phyloP scores from a whole-genome alignment of 2,329 filamentous ascomycete genomes.

The Fusarium redolens region DNA sequence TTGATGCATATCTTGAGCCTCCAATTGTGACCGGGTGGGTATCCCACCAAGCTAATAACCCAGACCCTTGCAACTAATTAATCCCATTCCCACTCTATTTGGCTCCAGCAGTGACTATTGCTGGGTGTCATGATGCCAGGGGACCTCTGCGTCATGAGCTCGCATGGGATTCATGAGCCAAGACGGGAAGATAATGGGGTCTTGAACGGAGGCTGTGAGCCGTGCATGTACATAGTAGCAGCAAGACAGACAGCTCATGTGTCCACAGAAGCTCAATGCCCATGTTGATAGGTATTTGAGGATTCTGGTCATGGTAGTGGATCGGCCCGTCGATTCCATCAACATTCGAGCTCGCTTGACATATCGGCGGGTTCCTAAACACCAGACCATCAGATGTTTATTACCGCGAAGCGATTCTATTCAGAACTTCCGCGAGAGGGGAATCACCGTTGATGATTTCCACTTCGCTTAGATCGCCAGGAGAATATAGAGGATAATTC shows the following conservation, averaged over 20 bases:
- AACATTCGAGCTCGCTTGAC: conserved; percentile 33
- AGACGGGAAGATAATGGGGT: conserved; percentile 29
- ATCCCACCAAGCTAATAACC: conserved; percentile 16
- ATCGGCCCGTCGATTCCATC: conserved; percentile 38
- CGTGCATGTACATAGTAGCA: conserved; percentile 1
- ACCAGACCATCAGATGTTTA: conserved; percentile 31
- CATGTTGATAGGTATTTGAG: neutral
- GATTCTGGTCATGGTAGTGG: conserved; percentile 17
- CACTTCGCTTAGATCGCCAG: conserved; percentile 3
- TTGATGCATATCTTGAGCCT: conserved; percentile 18
- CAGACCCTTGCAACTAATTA: conserved; percentile 32
- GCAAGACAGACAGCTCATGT: conserved; percentile 19
- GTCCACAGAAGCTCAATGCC: conserved; percentile 5
- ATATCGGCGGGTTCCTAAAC: conserved; percentile 24
- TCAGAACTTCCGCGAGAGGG: neutral
- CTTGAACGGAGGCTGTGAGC: conserved; percentile 23
- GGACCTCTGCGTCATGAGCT: conserved; percentile 29
- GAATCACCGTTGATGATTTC: conserved; percentile 1
- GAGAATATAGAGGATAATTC: neutral
- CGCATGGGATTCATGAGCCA: conserved; percentile 23
- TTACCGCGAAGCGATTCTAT: conserved; percentile 8
- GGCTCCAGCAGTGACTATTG: conserved; percentile 2
- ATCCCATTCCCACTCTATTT: conserved; percentile 8
- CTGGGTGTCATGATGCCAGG: conserved; percentile 34
- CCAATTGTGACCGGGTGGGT: conserved; percentile 8